Base-by-base conservation (phyloP, 2,329 filamentous ascomycete species). In the Xylaria sp. region DNA sequence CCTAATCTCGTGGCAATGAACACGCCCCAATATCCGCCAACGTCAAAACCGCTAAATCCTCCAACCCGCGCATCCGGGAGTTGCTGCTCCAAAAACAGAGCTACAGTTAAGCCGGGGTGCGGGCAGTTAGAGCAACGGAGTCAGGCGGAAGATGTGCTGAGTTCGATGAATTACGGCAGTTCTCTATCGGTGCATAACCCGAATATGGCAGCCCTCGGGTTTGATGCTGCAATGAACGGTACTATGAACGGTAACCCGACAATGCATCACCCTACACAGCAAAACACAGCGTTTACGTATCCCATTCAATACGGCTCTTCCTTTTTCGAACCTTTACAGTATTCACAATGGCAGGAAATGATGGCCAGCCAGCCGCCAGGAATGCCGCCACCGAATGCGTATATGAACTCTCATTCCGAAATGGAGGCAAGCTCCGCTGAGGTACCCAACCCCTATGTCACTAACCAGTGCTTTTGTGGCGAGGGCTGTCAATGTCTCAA, bases 401-500 rank as follows among this genome's bases (percentile, higher is more conserved):
- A 58, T 57, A 52, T 52, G 18, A 16, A 34, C 8, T 37, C 59
- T n/a, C 62, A 57, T 8, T 37, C 57, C 18, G 49, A 35, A 46
- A 60, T 60, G 5, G 57, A 64, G 30, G 19, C 60, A 39, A 46
- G 34, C 13, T 13, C 52, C 35, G 16, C 52, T 23, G 16, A 16
- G 16, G 18, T 52, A 18, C 9, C 58, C 3, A 55, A 56, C 42
- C 37, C 59, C 4, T 61, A 54, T 52, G 23, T 58, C 34, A 47
- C 54, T 46, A 78, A 82, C 63, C 75, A 77, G 23, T 90, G 87
- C 66, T 77, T 78, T 52, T 90, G 87, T 68, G 87, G 87, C 18
- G 82, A 86, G 57, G 76, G 76, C 34, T 90, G 87, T 65, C 80
- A 85, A 65, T 90, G 87, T 68, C 76, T 89, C 42, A 87, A 86